phyloP scores from a whole-genome alignment of 441 rosid genomes.

The Breynia disticha region DNA sequence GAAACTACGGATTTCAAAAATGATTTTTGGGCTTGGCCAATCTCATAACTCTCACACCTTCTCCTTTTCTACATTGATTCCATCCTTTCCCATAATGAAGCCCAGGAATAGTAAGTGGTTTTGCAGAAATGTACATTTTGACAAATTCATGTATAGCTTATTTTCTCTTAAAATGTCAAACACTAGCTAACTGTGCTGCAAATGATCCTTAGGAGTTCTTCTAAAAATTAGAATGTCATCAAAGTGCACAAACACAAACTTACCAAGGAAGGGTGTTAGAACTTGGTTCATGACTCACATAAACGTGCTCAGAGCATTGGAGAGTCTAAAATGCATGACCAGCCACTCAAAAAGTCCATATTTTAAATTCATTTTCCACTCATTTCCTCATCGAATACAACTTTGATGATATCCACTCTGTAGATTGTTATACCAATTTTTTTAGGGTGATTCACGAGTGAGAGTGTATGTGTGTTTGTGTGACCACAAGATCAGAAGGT shows the following conservation, averaged over 20 bases:
- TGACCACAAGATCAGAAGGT: no score
- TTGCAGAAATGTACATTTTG: background rate
- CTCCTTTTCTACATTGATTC: conserved; percentile 6
- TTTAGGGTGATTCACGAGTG: no score
- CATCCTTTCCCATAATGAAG: background rate
- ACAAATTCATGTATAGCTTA: background rate
- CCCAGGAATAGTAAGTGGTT: conserved; percentile 2
- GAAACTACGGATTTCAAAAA: background rate
- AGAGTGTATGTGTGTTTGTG: no score
- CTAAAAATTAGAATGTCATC: background rate
- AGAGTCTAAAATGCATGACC: background rate
- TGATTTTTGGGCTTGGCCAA: background rate
- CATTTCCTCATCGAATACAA: background rate
- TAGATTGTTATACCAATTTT: no score
- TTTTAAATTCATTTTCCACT: background rate
- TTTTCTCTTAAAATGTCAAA: background rate
- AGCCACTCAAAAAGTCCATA: background rate
- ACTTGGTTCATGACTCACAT: background rate
- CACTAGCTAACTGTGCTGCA: no score
- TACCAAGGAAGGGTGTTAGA: background rate
- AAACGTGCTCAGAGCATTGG: background rate
- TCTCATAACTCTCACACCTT: conserved; percentile 5
- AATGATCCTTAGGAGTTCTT: no score
- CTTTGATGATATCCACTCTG: background rate
- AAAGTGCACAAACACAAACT: background rate